Evolutionary conservation across 805 yeast genomes (phyloP).

Genomic region (Cyberlindnera samutprakarnensis): DNA sequence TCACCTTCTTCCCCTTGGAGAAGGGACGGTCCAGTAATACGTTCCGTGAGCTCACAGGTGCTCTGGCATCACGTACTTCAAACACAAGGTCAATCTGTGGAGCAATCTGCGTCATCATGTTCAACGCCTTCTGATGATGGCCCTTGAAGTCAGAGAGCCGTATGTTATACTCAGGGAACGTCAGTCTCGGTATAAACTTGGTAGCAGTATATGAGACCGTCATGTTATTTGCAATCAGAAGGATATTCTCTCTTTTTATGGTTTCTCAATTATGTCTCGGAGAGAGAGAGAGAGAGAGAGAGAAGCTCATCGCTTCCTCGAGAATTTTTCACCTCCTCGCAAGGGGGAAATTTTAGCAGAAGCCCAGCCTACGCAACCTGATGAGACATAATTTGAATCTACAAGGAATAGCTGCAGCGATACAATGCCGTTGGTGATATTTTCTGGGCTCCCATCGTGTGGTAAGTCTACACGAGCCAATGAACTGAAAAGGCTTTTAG

Average conservation of each 20-base stretch:
- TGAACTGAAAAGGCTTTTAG: slow-evolving; percentile 41
- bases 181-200: slow-evolving; percentile 54
- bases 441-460: slow-evolving; percentile 80
- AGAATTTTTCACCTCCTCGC: slow-evolving; percentile 6
- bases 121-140: slow-evolving; percentile 78
- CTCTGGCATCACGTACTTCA: slow-evolving; percentile 84
- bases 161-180: slow-evolving; percentile 70
- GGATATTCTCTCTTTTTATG: no score
- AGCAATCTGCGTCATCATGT: slow-evolving; percentile 55
- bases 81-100: slow-evolving; percentile 77
- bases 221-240: no score
- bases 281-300: not conserved
- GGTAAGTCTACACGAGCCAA: slow-evolving; percentile 78
- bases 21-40: slow-evolving; percentile 65
- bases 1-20: no score
- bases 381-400: no score
- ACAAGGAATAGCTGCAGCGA: no score
- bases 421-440: slow-evolving; percentile 85
- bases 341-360: no score
- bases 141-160: slow-evolving; percentile 79
- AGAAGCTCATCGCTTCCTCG: not conserved
- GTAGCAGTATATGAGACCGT: no score
- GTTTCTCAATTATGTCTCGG: no score
- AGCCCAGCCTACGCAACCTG: no score
- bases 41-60: slow-evolving; percentile 81